These are phyloP conservation scores for Clonostachys sp. DNA, from an alignment of 2,329 filamentous ascomycete species.

Conservation along the genomic window DNA sequence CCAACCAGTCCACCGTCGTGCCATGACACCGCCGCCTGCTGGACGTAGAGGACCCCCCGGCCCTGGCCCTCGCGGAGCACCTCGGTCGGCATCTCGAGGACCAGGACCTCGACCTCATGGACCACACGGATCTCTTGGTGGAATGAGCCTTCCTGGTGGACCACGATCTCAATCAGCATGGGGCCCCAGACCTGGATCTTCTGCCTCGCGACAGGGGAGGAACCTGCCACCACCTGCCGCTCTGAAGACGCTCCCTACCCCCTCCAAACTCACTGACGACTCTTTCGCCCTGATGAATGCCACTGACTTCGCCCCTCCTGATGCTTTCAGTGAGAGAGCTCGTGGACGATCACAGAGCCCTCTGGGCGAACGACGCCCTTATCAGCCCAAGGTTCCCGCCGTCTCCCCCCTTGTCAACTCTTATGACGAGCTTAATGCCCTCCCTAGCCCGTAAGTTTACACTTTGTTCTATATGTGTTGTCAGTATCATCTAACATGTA, in stretches of 20 bases:
- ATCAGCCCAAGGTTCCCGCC: conserved; percentile 66
- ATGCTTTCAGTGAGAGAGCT: conserved; percentile 59
- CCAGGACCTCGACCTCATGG: conserved; percentile 23
- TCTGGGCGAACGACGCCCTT: conserved; percentile 63
- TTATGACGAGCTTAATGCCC: conserved; percentile 78
- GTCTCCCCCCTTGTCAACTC: conserved; percentile 77
- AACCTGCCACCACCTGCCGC: conserved; percentile 64
- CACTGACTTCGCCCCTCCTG: conserved; percentile 83
- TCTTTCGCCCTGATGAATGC: conserved; percentile 63
- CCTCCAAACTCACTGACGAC: conserved; percentile 79
- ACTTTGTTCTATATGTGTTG: background rate
- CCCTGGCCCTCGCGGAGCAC: conserved; percentile 18
- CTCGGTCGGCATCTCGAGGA: conserved; percentile 13
- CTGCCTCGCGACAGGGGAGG: conserved; percentile 45
- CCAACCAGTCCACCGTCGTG: conserved; percentile 79
- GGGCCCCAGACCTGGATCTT: conserved; percentile 56
- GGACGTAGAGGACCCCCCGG: conserved; percentile 33
- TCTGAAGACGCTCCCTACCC: conserved; percentile 76
- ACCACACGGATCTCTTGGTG: conserved; percentile 43
- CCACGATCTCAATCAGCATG: conserved; percentile 31
- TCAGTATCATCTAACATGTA: conserved; percentile 14
- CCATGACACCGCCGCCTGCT: conserved; percentile 88
- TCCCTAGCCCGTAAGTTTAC: conserved; percentile 84
- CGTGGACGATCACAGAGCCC: conserved; percentile 65
- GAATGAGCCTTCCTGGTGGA: conserved; percentile 38